phyloP scores from a whole-genome alignment of 2,329 filamentous ascomycete species.

The Pyrenophora tritici-repentis region DNA sequence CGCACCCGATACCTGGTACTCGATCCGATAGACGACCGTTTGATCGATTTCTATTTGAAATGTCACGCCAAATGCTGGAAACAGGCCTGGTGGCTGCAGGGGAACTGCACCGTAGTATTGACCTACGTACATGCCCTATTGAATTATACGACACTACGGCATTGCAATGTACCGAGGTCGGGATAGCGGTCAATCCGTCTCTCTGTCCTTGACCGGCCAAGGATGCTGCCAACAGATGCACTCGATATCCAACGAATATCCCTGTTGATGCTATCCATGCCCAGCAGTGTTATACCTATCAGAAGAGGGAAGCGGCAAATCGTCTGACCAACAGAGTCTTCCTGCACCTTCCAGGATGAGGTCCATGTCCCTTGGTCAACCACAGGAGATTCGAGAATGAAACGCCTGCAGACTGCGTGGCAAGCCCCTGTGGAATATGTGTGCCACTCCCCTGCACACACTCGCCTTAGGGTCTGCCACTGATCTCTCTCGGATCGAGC shows the following conservation, averaged over 20 bases:
- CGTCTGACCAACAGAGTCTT: too few species aligned
- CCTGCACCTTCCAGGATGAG: not conserved
- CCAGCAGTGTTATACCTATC: not conserved
- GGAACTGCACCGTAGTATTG: conserved; percentile 1
- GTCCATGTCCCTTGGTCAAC: not conserved
- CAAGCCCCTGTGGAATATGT: not conserved
- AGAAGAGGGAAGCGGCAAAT: not conserved
- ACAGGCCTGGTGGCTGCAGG: conserved; percentile 2
- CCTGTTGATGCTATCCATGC: too few species aligned
- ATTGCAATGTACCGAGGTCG: conserved; percentile 6
- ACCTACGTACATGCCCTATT: conserved; percentile 6
- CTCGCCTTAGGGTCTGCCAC: not conserved
- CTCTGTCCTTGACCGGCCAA: not conserved
- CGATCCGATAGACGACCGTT: conserved; percentile 3
- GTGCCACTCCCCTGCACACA: not conserved
- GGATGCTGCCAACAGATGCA: too few species aligned
- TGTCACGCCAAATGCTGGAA: not conserved
- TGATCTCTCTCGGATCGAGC: conserved; percentile 2
- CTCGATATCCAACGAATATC: too few species aligned
- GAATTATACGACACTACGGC: conserved; percentile 4
- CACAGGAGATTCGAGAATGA: not conserved
- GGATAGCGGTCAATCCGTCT: not conserved
- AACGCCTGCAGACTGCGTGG: not conserved
- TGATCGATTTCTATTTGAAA: conserved; percentile 1
- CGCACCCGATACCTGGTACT: not conserved